A percentile compares a stretch with the other conserved stretches of the same genome.
Evolutionary conservation across 345 rosid genomes (phyloP).

Genomic region (Corchorus olitorius): DNA sequence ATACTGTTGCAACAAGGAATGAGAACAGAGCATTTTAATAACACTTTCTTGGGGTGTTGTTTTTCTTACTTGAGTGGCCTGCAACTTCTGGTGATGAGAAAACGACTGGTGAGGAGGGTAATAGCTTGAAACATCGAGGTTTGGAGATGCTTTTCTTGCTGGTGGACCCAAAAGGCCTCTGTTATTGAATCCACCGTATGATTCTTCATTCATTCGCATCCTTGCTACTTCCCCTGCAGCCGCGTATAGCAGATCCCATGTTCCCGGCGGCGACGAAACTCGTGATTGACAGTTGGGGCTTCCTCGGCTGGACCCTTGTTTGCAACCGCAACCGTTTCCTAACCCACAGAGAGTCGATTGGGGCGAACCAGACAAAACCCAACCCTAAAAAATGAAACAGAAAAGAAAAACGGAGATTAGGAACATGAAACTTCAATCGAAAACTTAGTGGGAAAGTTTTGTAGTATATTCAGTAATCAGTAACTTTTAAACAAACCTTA

Average conservation of each 20-base stretch:
- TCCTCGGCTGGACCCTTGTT: conserved; percentile 34
- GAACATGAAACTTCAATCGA: not conserved
- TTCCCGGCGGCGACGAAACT: conserved; percentile 40
- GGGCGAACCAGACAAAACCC: conserved; percentile 48
- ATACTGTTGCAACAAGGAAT: not conserved
- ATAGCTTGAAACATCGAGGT: conserved; percentile 24
- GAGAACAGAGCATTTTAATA: not conserved
- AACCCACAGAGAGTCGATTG: conserved; percentile 48
- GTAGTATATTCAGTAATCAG: not conserved
- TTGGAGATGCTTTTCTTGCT: conserved; percentile 28
- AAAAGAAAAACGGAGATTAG: not conserved
- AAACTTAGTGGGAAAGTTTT: not conserved
- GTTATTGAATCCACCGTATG: conserved; percentile 19
- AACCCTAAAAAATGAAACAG: conserved; percentile 27
- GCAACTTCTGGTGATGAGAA: conserved; percentile 54
- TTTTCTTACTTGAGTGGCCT: conserved; percentile 53
- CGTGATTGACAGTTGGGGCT: conserved; percentile 26
- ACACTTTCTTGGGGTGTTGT: not conserved
- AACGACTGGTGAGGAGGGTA: conserved; percentile 39
- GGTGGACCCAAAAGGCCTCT: conserved; percentile 37
- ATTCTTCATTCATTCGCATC: conserved; percentile 35
- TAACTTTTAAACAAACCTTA: conserved; percentile 33
- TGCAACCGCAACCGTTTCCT: conserved; percentile 44
- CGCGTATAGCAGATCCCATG: conserved; percentile 58
- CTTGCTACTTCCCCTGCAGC: conserved; percentile 61